Evolutionary conservation across 1,139 yeast species (phyloP), one percentile per base, ranked within the genome.

Genomic region (Kodamaea fungicola): DNA sequence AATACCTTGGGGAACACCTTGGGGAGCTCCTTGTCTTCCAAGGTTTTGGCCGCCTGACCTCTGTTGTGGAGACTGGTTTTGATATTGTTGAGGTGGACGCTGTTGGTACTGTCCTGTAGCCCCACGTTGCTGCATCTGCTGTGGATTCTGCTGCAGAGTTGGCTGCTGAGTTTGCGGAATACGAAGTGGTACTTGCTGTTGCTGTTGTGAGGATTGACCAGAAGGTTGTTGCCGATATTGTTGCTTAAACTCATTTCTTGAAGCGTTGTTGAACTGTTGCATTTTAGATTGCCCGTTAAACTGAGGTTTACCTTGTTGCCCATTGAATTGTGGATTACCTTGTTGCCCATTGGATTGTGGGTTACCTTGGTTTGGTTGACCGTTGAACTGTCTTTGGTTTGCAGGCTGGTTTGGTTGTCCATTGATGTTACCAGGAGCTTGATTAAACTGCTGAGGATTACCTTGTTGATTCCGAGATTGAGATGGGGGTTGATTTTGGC

Each of bases 391-490:
- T 16, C 19, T 16, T 16, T 3, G 5, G 19, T 16, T 16, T 16
- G 19, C 3, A 16, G 19, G 19, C 19, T 16, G 19, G 19, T 16
- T 16, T 4, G 19, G 19, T 16, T 16, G 19, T 16, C 19, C 19
- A 16, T 16, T 16, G 19, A 16, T 4, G 5, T 16, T 16, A 16
- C 19, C 19, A 16, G 19, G 19, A 16, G 19, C 19, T 16, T 16
- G 19, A 16, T 16, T 16, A 5, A 16, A 16, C 5, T 32, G 35
- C 34, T 42, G 41, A 9, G 29, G 41, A 8, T 23, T 33, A 8
- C 12, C 33, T 12, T 19, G 34, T 16, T 25, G 38, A 13, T 34
- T 42, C 5, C 47, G 49, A 12, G 36, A 32, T 7, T 42, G 45
- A n/a, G 39, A 13, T 16, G 19, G 19, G 5, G 19, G 19, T 16